Percentiles rank a stretch among this genome's conserved stretches.
Conservation (phyloP, 2,329 filamentous ascomycete species). For the Teratosphaeria gauchensis region DNA sequence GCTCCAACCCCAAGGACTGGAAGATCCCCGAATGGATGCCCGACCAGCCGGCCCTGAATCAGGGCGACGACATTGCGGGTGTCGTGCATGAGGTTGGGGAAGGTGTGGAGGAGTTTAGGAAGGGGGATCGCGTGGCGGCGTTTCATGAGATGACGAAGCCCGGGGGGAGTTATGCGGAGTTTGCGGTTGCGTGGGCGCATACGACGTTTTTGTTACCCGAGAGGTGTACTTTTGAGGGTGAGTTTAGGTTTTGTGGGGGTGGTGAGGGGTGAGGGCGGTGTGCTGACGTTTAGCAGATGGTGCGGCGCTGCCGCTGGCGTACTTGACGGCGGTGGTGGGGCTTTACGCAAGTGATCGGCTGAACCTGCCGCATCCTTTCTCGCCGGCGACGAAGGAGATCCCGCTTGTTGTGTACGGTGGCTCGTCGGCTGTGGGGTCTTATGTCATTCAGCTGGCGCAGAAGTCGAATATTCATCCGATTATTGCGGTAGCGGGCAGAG, state of each 20-base stretch:
- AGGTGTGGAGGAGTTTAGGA: conserved; percentile 48
- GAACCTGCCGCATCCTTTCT: conserved; percentile 34
- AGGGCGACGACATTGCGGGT: conserved; percentile 28
- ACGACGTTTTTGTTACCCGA: conserved; percentile 49
- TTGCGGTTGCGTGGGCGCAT: conserved; percentile 46
- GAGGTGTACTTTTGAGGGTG: conserved; percentile 43
- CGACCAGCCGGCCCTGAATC: conserved; percentile 25
- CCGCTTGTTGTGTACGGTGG: conserved; percentile 41
- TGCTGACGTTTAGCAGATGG: conserved; percentile 25
- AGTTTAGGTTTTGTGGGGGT: neutral
- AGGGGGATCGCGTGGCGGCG: conserved; percentile 48
- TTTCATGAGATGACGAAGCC: conserved; percentile 44
- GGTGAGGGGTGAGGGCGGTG: neutral
- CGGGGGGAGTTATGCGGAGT: conserved; percentile 51
- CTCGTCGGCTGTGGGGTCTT: conserved; percentile 48
- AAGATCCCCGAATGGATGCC: conserved; percentile 9
- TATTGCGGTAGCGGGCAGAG: conserved; percentile 49
- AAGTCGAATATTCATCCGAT: conserved; percentile 49
- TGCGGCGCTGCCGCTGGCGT: conserved; percentile 37
- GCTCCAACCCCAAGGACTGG: conserved; percentile 21
- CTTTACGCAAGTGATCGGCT: conserved; percentile 31
- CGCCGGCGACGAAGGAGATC: conserved; percentile 18
- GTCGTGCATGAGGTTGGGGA: conserved; percentile 46
- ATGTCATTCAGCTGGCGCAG: conserved; percentile 47
- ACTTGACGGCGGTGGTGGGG: conserved; percentile 38